Evolutionary conservation across 441 rosid genomes (phyloP).

Genomic region (Populus trichocarpa): DNA sequence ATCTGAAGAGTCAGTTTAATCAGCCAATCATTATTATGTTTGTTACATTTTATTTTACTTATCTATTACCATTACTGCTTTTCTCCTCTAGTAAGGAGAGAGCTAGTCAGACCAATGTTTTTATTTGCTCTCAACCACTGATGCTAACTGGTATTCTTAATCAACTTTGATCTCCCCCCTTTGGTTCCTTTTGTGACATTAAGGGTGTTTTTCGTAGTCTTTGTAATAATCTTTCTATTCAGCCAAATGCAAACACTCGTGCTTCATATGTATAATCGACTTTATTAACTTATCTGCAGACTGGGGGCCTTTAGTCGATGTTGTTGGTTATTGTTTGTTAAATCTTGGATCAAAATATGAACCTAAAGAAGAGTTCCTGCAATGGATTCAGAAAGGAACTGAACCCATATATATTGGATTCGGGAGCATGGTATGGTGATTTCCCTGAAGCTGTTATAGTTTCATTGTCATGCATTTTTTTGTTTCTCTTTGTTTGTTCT

Average conservation of each 20-base stretch:
- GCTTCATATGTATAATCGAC: constrained; percentile 8
- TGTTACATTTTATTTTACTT: background rate
- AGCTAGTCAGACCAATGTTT: background rate
- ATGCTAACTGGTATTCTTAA: background rate
- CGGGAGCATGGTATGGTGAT: constrained; percentile 90
- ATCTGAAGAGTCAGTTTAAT: background rate
- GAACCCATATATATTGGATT: constrained; percentile 91
- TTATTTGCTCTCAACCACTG: background rate
- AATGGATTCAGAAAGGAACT: constrained; percentile 79
- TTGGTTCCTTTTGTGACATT: background rate
- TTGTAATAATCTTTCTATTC: background rate
- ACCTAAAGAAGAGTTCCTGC: constrained; percentile 57
- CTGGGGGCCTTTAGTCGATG: constrained; percentile 94
- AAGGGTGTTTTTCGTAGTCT: constrained; percentile 3
- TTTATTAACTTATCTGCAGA: constrained; percentile 50
- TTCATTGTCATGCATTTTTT: background rate
- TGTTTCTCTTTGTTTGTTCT: constrained; percentile 3
- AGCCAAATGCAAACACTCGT: constrained; percentile 8
- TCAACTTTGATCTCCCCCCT: background rate
- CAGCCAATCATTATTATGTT: background rate
- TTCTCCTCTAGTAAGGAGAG: background rate
- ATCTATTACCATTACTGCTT: background rate
- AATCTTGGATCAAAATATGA: constrained; percentile 84
- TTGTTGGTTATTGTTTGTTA: constrained; percentile 94
- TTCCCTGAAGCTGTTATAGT: background rate